Base-by-base conservation (phyloP, 768 basidiomycete genomes). In the Suillus subaureus region DNA sequence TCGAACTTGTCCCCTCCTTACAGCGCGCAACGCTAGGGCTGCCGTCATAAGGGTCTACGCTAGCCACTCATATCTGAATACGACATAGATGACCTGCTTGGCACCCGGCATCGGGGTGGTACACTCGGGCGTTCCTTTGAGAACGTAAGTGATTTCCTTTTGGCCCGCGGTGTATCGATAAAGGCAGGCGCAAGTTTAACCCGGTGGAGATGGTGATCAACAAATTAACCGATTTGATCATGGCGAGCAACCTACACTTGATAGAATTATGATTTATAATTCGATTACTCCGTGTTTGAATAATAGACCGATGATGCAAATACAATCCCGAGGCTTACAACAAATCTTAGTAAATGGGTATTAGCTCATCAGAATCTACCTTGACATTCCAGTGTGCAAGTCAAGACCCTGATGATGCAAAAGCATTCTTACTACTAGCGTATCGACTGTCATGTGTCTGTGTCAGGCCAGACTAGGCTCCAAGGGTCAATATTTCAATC, bases 11-110 rank as follows among this genome's bases (percentile, higher is more conserved):
- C 68, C 62, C 62, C 61, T 52, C 66, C 61, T 35, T 26, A 43
- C 70, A 74, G 76, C 76, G 77, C 63, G 70, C 77, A 23, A 76
- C 75, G 7, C 66, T 76, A 57, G 75, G 75, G 54, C 58, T 76
- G 37, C 73, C 77, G 67, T 70, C 68, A 60, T 76, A 76, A 62
- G 64, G 64, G 58, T 60, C 39, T 42, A 31, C 58, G 21, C 26
- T 40, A 26, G 39, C 26, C 58, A 28, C 18, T 60, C 40, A 42
- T 60, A 28, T 21, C 40, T 42, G 16, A 40, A 42, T 42, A 39
- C 16, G 58, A 60, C 39, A 60, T 21, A 21, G 26, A 60, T 60
- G 2, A 18, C 18, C 39, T 6, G 4, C 56, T 12, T 15, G 23
- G 37, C 35, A 58, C 37, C 37, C 56, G 37, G n/a, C 40, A 28